Percentiles rank a stretch among this genome's conserved stretches.
These are phyloP conservation scores for Metschnikowia lochheadii DNA, from an alignment of 805 yeast species.

Conservation along the genomic window DNA sequence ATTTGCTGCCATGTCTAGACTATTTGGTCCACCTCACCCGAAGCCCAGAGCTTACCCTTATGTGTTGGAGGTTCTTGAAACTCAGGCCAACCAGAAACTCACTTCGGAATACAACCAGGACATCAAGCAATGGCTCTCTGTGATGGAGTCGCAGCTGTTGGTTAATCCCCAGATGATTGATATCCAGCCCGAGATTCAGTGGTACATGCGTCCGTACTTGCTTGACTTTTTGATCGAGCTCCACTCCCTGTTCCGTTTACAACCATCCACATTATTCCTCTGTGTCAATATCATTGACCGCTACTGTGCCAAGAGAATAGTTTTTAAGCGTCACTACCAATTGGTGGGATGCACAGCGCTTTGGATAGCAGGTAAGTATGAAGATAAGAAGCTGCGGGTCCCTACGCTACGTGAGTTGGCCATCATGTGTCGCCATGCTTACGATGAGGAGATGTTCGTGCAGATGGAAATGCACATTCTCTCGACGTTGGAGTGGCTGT, in stretches of 20 bases:
- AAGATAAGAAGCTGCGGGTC: conserved; percentile 55
- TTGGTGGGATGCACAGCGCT: conserved; percentile 45
- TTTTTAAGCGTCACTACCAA: conserved; percentile 45
- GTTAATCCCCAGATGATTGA: conserved; percentile 51
- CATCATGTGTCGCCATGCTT: conserved; percentile 55
- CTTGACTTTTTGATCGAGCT: conserved; percentile 42
- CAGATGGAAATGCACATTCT: conserved; percentile 45
- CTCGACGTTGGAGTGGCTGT: conserved; percentile 41
- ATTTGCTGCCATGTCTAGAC: conserved; percentile 5
- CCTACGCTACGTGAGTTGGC: conserved; percentile 53
- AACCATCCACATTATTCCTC: conserved; percentile 40
- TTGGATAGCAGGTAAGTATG: conserved; percentile 50
- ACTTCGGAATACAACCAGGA: conserved; percentile 41
- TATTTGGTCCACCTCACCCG: conserved; percentile 25
- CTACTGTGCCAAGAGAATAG: conserved; percentile 44
- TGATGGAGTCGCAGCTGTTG: conserved; percentile 37
- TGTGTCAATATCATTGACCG: conserved; percentile 44
- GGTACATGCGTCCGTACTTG: conserved; percentile 46
- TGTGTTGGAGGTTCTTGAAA: conserved; percentile 45
- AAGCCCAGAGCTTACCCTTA: conserved; percentile 36
- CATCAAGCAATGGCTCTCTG: conserved; percentile 35
- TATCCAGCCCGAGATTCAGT: conserved; percentile 44
- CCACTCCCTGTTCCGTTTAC: conserved; percentile 39
- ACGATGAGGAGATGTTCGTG: conserved; percentile 50
- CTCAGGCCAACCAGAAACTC: conserved; percentile 40